Evolutionary conservation across 805 yeast genomes (phyloP), one percentile per base, ranked within the genome.

Genomic region (Metschnikowia cubensis): DNA sequence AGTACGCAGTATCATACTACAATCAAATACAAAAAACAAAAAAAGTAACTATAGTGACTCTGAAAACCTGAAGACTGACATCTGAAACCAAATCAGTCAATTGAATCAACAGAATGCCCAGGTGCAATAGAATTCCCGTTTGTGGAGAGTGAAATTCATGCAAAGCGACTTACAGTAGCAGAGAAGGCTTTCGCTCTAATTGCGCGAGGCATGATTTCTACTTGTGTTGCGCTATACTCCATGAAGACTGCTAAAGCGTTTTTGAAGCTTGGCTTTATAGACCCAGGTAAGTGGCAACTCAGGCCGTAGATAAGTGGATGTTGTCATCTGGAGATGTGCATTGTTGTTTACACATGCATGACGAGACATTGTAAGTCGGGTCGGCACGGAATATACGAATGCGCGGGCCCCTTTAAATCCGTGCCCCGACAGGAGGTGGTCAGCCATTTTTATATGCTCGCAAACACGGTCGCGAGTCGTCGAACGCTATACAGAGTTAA

Each of bases 391-490:
- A 8, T 14, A 21, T 38, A 21, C 34, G 34, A 25, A 6, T 21
- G 42, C 42, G 42, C 42, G 34, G 42, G 34, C 10, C 18, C 17
- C 21, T 39, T 39, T 39, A 39, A 25, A 39, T 39, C 42, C 42
- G 42, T 29, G 34, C n/a, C 8, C 13, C 11, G 34, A 39, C 11
- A 25, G 21, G 15, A 15, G 42, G 15, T 11, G 17, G 5, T 22
- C 8, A 11, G 33, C 14, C 20, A 35, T 39, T 14, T 14, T 15
- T 20, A 10, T n/a, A n/a, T 25, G 13, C 25, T 21, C 42, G 5
- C 21, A 39, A 39, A 6, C 25, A 22, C 25, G 31, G 17, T n/a
- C 4, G 42, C 32, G 6, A 22, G 8, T 3, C 14, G 22, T 11
- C 20, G 17, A 13, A 15, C 6, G 10, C 10, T 2, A 38, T 8